Evolutionary conservation across 306 rosid genomes (phyloP), one percentile per base, ranked within the genome.

Genomic region (Quercus dentata): DNA sequence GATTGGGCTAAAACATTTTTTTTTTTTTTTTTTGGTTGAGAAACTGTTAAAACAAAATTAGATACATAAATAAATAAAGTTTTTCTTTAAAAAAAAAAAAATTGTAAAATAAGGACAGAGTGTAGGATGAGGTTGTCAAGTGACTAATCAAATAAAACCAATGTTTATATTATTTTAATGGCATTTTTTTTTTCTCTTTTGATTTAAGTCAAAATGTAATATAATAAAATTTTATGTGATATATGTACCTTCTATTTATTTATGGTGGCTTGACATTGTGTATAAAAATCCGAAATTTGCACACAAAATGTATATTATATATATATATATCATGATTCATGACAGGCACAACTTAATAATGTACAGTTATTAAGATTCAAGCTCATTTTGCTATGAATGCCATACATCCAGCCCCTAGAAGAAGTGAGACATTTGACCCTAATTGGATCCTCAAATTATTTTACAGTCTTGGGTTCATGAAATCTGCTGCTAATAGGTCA

Each of bases 361-460:
- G 62, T 56, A 38, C 11, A 27, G n/a, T 14, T 3, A 3, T 27
- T 27, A 69, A 28, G 18, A 27, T 35, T 76, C 59, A 83, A 31
- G 88, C 90, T 89, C 90, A 86, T 33, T 65, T 83, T 0, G 87
- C 90, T 7, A 86, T 23, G 17, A 84, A 11, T 38, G 90, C 81
- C 89, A 85, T 86, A 4, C 56, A 88, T 1, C 79, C 85, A 77
- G 87, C 84, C 6, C n/a, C 92, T 6, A 88, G 58, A 51, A 88
- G 77, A 23, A 88, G 81, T 31, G 74, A 83, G 1, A 62, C 0
- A 56, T 83, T 56, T 12, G 82, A 82, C 14, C 80, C 76, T 0
- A 81, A 0, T 23, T 75, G 90, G 63, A 90, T 78, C 15, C 0
- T 59, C 1, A 1, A 15, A 61, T 82, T 85, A n/a, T 2, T 49